Evolutionary conservation across 345 rosid species (phyloP).

Genomic region (Gossypium australe): DNA sequence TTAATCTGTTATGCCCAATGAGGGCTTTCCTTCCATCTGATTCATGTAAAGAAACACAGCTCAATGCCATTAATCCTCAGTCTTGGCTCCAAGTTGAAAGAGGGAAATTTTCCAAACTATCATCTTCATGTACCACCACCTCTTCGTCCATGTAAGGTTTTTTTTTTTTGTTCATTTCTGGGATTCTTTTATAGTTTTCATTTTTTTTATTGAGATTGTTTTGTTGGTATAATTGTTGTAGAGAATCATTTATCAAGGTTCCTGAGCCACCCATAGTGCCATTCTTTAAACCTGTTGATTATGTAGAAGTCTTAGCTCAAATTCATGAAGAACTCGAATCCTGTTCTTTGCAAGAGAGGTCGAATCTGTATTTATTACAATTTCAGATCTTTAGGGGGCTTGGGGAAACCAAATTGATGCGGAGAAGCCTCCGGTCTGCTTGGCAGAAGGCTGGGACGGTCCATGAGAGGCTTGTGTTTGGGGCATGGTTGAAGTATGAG

Average conservation of each 20-base stretch:
- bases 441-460: slow-evolving; percentile 76
- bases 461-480: slow-evolving; percentile 78
- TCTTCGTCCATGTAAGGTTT: slow-evolving; percentile 71
- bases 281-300: slow-evolving; percentile 74
- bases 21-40: slow-evolving; percentile 77
- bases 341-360: slow-evolving; percentile 56
- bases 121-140: slow-evolving; percentile 31
- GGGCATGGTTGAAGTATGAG: slow-evolving; percentile 86
- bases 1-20: slow-evolving; percentile 90
- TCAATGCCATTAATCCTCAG: slow-evolving; percentile 81
- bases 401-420: slow-evolving; percentile 81
- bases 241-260: slow-evolving; percentile 93
- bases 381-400: slow-evolving; percentile 90
- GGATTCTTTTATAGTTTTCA: neutral
- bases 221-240: slow-evolving; percentile 30
- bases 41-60: slow-evolving; percentile 76
- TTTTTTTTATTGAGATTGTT: slow-evolving; percentile 15
- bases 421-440: slow-evolving; percentile 84
- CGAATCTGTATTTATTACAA: slow-evolving; percentile 67
- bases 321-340: slow-evolving; percentile 96
- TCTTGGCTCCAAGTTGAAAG: slow-evolving; percentile 99
- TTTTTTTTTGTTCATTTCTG: neutral
- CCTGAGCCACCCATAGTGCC: slow-evolving; percentile 79
- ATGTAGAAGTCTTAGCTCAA: slow-evolving; percentile 92
- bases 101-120: slow-evolving; percentile 64